Percentiles rank a stretch among this genome's conserved stretches.
Evolutionary conservation across 805 yeast species (phyloP).

Genomic region (Suhomyces faveliae): DNA sequence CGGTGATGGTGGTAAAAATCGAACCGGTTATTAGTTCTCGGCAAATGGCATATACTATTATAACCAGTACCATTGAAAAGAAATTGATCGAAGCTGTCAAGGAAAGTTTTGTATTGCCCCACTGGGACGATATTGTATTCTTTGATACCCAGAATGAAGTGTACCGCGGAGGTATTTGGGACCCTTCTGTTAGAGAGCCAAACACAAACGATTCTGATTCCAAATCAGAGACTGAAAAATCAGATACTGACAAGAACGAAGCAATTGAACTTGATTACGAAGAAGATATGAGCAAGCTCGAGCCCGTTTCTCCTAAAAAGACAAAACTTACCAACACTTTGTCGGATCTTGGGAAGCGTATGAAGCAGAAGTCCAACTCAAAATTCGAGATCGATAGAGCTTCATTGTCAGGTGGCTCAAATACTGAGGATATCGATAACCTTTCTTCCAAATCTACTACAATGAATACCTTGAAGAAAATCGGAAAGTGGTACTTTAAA

Average conservation of each 20-base stretch:
- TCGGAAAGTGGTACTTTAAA: conserved; percentile 69
- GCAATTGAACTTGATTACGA: background rate
- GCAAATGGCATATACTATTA: conserved; percentile 70
- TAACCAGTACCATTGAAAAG: conserved; percentile 77
- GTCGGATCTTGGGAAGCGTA: conserved; percentile 7
- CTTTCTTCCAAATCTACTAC: conserved; percentile 10
- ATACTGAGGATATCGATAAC: background rate
- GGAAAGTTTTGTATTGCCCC: conserved; percentile 80
- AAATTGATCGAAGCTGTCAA: conserved; percentile 75
- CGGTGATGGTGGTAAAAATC: conserved; percentile 67
- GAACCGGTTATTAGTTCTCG: conserved; percentile 92
- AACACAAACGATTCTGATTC: background rate
- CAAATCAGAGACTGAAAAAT: background rate
- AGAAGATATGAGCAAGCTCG: background rate
- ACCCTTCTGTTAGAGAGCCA: conserved; percentile 25
- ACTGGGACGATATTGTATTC: conserved; percentile 83
- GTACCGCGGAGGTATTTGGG: conserved; percentile 95
- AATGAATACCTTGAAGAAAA: conserved; percentile 47
- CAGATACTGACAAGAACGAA: background rate
- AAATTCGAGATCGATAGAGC: background rate
- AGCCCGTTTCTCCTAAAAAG: background rate
- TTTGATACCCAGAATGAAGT: conserved; percentile 64
- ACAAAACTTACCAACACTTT: conserved; percentile 19
- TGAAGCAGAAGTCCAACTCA: conserved; percentile 3
- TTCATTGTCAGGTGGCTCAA: background rate